phyloP scores from a whole-genome alignment of 192 early-diverging fungal species.

The Backusella luteola region DNA sequence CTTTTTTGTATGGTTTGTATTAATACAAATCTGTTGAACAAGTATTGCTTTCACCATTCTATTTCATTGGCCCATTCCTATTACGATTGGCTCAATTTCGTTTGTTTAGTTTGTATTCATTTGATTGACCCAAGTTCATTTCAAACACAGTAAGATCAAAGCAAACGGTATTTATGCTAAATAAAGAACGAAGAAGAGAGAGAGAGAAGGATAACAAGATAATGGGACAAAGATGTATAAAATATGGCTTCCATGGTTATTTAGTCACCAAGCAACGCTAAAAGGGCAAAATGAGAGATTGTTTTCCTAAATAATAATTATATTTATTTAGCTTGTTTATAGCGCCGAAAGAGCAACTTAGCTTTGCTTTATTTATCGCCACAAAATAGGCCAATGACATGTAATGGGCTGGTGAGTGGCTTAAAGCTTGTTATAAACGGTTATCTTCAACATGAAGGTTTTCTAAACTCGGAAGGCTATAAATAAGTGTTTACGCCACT shows the following conservation, averaged over 20 bases:
- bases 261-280: background rate
- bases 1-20: background rate
- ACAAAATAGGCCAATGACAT: conserved; percentile 5
- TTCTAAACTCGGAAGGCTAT: conserved; percentile 1
- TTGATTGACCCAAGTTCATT: background rate
- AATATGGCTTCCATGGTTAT: background rate
- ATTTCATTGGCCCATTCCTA: background rate
- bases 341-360: background rate
- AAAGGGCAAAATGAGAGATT: background rate
- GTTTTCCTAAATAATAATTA: background rate
- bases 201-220: background rate
- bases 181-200: background rate
- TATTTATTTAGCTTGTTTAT: background rate
- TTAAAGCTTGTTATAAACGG: conserved; percentile 1
- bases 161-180: background rate
- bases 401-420: conserved; percentile 5
- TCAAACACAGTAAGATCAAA: background rate
- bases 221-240: background rate
- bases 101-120: background rate
- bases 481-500: conserved; percentile 7
- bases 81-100: background rate
- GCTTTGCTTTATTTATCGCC: conserved; percentile 8
- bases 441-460: background rate
- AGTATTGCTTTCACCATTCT: background rate
- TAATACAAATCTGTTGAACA: background rate